Evolutionary conservation across 2,329 filamentous ascomycete genomes (phyloP).

Genomic region (Rachicladosporium sp.): DNA sequence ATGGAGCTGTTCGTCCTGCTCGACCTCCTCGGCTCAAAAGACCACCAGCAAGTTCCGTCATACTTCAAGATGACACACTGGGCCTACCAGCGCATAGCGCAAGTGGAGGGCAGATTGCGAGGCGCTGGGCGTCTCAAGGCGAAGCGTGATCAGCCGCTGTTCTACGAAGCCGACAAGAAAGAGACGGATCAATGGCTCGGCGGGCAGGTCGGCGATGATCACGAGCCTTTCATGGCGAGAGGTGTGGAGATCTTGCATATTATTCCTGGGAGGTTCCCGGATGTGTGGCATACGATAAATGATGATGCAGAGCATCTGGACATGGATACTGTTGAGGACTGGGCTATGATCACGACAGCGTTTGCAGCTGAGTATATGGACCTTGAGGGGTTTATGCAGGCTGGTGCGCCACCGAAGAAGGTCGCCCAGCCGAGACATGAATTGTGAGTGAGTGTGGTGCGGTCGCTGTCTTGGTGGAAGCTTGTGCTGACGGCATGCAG

Average conservation of each 20-base stretch:
- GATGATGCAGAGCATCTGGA: slow-evolving; percentile 83
- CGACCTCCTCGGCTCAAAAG: slow-evolving; percentile 64
- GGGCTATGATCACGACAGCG: slow-evolving; percentile 69
- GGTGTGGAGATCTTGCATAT: slow-evolving; percentile 88
- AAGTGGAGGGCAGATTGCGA: slow-evolving; percentile 62
- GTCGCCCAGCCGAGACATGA: neutral
- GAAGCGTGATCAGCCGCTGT: slow-evolving; percentile 47
- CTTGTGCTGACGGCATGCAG: neutral
- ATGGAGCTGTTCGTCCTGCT: slow-evolving; percentile 87
- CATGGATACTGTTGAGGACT: slow-evolving; percentile 67
- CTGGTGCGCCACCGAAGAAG: neutral
- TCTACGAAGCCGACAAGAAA: slow-evolving; percentile 50
- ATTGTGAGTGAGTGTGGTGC: slow-evolving; percentile 3
- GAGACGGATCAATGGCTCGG: slow-evolving; percentile 35
- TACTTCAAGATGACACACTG: slow-evolving; percentile 88
- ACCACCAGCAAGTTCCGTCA: slow-evolving; percentile 58
- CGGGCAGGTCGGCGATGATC: slow-evolving; percentile 60
- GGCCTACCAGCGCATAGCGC: slow-evolving; percentile 71
- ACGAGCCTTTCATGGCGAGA: slow-evolving; percentile 75
- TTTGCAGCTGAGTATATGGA: slow-evolving; percentile 93
- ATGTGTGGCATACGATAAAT: slow-evolving; percentile 72
- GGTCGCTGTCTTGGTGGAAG: neutral
- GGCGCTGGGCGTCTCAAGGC: slow-evolving; percentile 54
- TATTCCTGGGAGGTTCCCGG: slow-evolving; percentile 72
- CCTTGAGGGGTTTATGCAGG: slow-evolving; percentile 41